Evolutionary conservation across 768 basidiomycete species (phyloP).

Genomic region (Termitomyces sp.): DNA sequence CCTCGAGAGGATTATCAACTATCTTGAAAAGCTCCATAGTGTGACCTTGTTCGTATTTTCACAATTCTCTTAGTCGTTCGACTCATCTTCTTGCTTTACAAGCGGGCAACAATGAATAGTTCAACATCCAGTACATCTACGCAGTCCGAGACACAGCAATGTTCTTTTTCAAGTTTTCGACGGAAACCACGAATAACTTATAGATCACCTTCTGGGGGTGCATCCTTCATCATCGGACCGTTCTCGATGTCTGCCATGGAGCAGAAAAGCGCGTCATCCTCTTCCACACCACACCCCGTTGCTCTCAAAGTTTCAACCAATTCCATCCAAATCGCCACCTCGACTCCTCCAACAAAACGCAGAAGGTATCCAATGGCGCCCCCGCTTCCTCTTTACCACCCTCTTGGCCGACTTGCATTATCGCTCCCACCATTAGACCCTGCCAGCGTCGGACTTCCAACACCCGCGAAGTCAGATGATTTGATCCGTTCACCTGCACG

Average conservation of each 20-base stretch:
- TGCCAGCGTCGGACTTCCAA: slow-evolving; percentile 49
- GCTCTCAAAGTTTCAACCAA: slow-evolving; percentile 4
- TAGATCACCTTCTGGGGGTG: slow-evolving; percentile 46
- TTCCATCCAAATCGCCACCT: background rate
- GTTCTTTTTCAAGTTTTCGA: slow-evolving; percentile 29
- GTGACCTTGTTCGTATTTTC: background rate
- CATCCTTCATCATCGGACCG: slow-evolving; percentile 14
- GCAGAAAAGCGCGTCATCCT: slow-evolving; percentile 9
- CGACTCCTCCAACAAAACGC: slow-evolving; percentile 6
- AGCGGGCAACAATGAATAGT: background rate
- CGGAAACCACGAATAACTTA: slow-evolving; percentile 58
- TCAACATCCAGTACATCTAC: background rate
- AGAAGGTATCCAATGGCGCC: slow-evolving; percentile 27
- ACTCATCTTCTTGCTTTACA: background rate
- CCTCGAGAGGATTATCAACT: background rate
- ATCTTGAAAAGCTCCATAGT: background rate
- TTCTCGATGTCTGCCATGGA: slow-evolving; percentile 7
- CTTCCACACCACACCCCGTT: slow-evolving; percentile 4
- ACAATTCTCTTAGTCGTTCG: background rate
- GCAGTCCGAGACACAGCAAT: slow-evolving; percentile 5
- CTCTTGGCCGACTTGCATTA: slow-evolving; percentile 56
- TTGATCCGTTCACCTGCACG: slow-evolving; percentile 32
- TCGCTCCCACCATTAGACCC: slow-evolving; percentile 66
- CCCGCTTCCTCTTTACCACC: slow-evolving; percentile 65
- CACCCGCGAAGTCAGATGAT: slow-evolving; percentile 42